A percentile compares a stretch with the other conserved stretches of the same genome.
Conservation (phyloP, 2,329 filamentous ascomycete genomes). For the Biscogniauxia marginata region DNA sequence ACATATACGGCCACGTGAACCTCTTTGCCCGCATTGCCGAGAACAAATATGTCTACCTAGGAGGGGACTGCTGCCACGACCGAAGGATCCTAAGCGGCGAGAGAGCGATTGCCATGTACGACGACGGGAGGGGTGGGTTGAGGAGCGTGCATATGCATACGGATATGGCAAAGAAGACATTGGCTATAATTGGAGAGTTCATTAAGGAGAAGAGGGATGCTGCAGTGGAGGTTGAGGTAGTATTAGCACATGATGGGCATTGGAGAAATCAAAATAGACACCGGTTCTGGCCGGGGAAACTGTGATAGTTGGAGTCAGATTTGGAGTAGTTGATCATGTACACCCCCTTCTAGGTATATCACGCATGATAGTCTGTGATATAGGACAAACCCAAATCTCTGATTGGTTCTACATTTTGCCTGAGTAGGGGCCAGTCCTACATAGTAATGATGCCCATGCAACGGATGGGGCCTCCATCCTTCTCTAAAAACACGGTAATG, state of each 20-base stretch:
- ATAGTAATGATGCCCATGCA: neutral
- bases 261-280: conserved; percentile 43
- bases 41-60: conserved; percentile 46
- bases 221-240: conserved; percentile 44
- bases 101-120: conserved; percentile 50
- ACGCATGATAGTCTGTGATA: neutral
- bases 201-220: conserved; percentile 26
- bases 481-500: neutral
- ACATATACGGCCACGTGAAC: conserved; percentile 52
- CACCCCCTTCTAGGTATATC: neutral
- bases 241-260: conserved; percentile 49
- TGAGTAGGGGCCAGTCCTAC: neutral
- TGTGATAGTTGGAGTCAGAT: conserved; percentile 13
- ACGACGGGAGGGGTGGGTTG: conserved; percentile 41
- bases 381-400: neutral
- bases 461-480: neutral
- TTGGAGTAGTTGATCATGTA: neutral
- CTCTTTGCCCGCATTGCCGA: conserved; percentile 41
- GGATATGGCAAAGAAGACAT: conserved; percentile 40
- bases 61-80: conserved; percentile 55
- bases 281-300: conserved; percentile 32
- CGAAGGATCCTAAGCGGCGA: conserved; percentile 48
- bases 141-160: conserved; percentile 52
- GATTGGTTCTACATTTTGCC: neutral
- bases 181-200: conserved; percentile 40